phyloP scores from a whole-genome alignment of 495 filamentous ascomycete genomes.

The Cenococcum geophilum region DNA sequence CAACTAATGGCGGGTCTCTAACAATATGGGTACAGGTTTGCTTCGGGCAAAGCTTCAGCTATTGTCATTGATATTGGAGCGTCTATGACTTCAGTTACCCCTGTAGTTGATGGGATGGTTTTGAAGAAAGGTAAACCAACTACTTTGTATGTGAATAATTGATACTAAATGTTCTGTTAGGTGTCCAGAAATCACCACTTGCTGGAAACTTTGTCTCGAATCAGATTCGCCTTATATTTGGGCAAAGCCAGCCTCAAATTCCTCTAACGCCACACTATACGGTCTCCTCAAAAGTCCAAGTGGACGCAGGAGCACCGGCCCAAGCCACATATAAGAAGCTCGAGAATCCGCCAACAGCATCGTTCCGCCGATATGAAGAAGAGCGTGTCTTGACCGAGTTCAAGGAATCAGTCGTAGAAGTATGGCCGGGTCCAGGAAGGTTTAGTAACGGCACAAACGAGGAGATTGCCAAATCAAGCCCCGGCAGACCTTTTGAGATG shows the following conservation, averaged over 20 bases:
- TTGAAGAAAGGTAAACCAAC: constrained; percentile 58
- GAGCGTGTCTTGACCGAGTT: constrained; percentile 91
- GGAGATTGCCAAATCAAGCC: constrained; percentile 57
- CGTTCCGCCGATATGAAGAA: constrained; percentile 77
- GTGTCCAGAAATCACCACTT: constrained; percentile 71
- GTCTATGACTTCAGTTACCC: constrained; percentile 82
- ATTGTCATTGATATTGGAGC: constrained; percentile 90
- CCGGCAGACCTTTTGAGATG: constrained; percentile 87
- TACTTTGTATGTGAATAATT: constrained; percentile 4
- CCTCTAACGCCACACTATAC: constrained; percentile 80
- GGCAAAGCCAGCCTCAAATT: constrained; percentile 66
- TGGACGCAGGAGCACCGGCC: constrained; percentile 79
- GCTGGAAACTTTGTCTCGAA: constrained; percentile 84
- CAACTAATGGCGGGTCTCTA: constrained; percentile 6
- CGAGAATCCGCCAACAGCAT: constrained; percentile 55
- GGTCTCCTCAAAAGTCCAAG: constrained; percentile 74
- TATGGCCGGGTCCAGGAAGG: constrained; percentile 78
- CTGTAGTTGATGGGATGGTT: constrained; percentile 89
- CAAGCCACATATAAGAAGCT: constrained; percentile 66
- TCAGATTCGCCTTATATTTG: constrained; percentile 77
- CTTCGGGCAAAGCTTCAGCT: constrained; percentile 83
- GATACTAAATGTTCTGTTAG: constrained; percentile 33
- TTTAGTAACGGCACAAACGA: constrained; percentile 60
- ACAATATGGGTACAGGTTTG: constrained; percentile 53
- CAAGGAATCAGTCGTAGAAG: constrained; percentile 93